A percentile compares a stretch with the other conserved stretches of the same genome.
Evolutionary conservation across 441 rosid genomes (phyloP).

Genomic region (Brassica hybrid): DNA sequence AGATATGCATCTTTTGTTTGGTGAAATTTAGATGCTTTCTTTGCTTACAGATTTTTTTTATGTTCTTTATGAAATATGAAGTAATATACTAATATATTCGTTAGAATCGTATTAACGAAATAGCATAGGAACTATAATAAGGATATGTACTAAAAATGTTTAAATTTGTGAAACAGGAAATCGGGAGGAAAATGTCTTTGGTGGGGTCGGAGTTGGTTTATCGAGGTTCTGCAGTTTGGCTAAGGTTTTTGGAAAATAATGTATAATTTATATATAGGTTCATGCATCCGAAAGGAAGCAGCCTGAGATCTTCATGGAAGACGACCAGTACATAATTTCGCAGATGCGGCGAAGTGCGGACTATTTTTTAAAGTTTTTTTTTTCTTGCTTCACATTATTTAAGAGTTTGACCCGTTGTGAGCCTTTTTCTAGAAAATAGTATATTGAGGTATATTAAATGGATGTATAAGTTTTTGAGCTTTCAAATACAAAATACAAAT

Average conservation of each 20-base stretch:
- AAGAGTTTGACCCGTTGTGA: neutral
- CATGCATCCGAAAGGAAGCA: conserved; percentile 11
- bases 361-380: neutral
- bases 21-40: neutral
- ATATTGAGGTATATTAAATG: too few relatives aligned
- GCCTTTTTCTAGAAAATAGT: neutral
- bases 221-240: conserved; percentile 3
- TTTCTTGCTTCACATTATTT: neutral
- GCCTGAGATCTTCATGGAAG: conserved; percentile 11
- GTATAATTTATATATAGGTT: neutral
- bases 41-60: neutral
- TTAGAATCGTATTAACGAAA: neutral
- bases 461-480: too few relatives aligned
- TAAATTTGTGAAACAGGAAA: neutral
- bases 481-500: too few relatives aligned
- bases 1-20: neutral
- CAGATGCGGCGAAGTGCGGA: neutral
- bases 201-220: neutral
- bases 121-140: neutral
- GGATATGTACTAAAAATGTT: too few relatives aligned
- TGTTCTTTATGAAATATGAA: neutral
- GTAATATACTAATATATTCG: neutral
- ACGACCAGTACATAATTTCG: neutral
- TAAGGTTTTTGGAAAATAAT: neutral
- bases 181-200: neutral